Evolutionary conservation across 2,329 filamentous ascomycete species (phyloP).

Genomic region (Monilinia fructigena): DNA sequence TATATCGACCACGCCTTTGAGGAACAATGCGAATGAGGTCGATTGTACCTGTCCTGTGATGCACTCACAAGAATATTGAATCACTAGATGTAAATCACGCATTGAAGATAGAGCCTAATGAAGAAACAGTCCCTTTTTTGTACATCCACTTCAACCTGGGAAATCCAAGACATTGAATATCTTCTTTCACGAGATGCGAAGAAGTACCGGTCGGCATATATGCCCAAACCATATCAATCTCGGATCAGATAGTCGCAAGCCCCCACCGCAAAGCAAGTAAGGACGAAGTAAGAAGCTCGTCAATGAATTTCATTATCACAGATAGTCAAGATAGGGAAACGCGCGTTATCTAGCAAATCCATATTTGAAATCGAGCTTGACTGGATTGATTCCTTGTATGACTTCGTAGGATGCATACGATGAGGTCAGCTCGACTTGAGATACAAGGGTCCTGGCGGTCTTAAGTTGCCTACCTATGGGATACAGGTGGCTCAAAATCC

Average conservation of each 20-base stretch:
- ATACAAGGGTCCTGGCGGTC: no score
- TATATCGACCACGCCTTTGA: neutral
- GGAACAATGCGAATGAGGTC: neutral
- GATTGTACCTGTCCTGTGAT: neutral
- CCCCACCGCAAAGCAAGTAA: no score
- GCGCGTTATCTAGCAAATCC: conserved; percentile 15
- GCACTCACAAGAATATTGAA: conserved; percentile 15
- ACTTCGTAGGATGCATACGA: neutral
- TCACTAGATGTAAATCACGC: conserved; percentile 1
- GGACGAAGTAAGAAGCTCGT: no score
- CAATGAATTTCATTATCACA: no score
- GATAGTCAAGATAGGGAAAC: neutral
- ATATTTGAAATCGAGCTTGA: neutral
- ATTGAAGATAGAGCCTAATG: neutral
- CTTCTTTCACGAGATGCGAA: neutral
- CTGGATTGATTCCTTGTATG: no score
- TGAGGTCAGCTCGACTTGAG: neutral
- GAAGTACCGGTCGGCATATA: no score
- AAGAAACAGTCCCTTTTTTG: neutral
- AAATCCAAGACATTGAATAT: neutral
- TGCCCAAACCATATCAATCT: no score
- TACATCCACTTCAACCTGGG: neutral
- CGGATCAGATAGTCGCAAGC: no score
- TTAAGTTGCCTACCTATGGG: no score
- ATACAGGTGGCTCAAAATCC: no score